phyloP scores from a whole-genome alignment of 2,329 filamentous ascomycete species.

The Aspergillus sp. region DNA sequence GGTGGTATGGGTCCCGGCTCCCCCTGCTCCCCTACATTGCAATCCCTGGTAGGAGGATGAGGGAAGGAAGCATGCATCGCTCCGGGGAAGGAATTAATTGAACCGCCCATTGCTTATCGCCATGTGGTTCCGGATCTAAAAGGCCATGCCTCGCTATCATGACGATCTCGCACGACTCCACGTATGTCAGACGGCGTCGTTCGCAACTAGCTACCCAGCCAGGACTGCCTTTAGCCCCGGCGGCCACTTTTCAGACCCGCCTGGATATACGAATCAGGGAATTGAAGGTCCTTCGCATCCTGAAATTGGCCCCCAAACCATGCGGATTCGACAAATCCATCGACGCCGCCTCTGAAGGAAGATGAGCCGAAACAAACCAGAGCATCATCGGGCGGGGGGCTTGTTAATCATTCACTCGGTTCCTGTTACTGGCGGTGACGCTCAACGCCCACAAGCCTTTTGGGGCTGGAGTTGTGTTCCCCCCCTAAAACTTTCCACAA shows the following conservation, averaged over 20 bases:
- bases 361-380: constrained; percentile 1
- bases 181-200: constrained; percentile 15
- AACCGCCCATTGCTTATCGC: constrained; percentile 23
- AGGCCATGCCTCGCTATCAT: constrained; percentile 17
- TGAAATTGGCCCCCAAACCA: constrained; percentile 20
- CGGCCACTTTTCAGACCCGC: not conserved
- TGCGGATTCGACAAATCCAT: constrained; percentile 5
- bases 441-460: constrained; percentile 13
- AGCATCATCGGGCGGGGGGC: constrained; percentile 2
- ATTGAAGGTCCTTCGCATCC: constrained; percentile 8
- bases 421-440: constrained; percentile 4
- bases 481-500: not conserved
- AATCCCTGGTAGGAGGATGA: not conserved
- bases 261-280: constrained; percentile 17
- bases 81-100: constrained; percentile 5
- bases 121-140: constrained; percentile 26
- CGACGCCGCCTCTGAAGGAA: not conserved
- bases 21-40: not conserved
- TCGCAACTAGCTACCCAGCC: constrained; percentile 6
- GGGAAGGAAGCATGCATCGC: constrained; percentile 5
- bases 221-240: not conserved
- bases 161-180: constrained; percentile 24
- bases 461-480: constrained; percentile 24
- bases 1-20: not conserved
- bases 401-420: not conserved